Percentiles rank a stretch among this genome's conserved stretches.
These are phyloP conservation scores for Halteria grandinella DNA, from an alignment of 73 alveolate genomes.

Conservation along the genomic window DNA sequence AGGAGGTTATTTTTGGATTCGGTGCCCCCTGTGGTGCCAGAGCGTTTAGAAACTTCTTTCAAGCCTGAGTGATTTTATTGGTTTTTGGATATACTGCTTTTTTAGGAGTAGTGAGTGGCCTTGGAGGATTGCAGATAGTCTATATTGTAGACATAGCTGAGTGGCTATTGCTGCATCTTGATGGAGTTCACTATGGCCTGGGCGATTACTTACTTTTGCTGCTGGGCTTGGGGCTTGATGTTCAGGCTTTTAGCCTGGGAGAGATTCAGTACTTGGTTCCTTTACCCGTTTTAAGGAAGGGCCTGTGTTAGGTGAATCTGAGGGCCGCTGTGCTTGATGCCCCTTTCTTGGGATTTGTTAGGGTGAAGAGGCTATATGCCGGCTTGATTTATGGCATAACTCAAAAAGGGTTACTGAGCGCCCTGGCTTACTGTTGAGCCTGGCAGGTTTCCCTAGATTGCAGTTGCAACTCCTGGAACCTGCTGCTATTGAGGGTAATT, in stretches of 20 bases:
- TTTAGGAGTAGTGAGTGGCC: conserved; percentile 19
- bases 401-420: neutral
- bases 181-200: conserved; percentile 19
- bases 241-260: neutral
- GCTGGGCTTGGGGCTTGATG: neutral
- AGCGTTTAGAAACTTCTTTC: conserved; percentile 30
- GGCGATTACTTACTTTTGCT: conserved; percentile 6
- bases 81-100: conserved; percentile 44
- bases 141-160: conserved; percentile 8
- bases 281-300: neutral
- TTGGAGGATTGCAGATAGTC: conserved; percentile 22
- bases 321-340: too few species aligned
- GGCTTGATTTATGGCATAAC: neutral
- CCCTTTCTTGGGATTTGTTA: neutral
- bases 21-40: conserved; percentile 49
- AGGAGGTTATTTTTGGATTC: conserved; percentile 9
- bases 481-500: conserved; percentile 5
- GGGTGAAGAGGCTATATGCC: neutral
- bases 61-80: too few species aligned
- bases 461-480: conserved; percentile 2
- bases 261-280: neutral
- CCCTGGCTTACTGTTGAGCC: neutral
- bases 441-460: neutral
- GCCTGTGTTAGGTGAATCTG: conserved; percentile 6
- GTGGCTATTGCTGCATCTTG: conserved; percentile 10